phyloP scores from a whole-genome alignment of 768 basidiomycete genomes.

The Ephemerocybe angulata region DNA sequence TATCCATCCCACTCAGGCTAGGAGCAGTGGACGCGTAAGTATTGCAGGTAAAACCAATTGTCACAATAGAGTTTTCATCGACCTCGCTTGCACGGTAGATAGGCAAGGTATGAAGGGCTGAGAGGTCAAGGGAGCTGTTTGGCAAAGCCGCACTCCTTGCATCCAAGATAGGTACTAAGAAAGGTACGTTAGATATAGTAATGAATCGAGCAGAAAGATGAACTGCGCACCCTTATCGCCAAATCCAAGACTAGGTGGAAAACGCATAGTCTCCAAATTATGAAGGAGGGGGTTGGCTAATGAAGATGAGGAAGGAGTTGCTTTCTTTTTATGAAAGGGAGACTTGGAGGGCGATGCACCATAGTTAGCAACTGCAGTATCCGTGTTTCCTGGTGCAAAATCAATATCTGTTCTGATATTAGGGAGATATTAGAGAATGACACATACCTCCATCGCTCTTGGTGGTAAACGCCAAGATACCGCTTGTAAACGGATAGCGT shows the following conservation, averaged over 20 bases:
- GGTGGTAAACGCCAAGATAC: background rate
- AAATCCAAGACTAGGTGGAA: background rate
- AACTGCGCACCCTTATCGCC: background rate
- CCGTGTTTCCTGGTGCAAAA: background rate
- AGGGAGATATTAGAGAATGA: background rate
- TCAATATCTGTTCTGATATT: background rate
- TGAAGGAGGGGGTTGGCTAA: background rate
- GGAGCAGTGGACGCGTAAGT: background rate
- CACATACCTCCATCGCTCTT: background rate
- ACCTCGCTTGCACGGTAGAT: background rate
- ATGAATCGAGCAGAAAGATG: background rate
- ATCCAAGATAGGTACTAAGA: background rate
- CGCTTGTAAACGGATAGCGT: background rate
- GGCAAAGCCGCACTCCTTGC: background rate
- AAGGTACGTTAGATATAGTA: background rate
- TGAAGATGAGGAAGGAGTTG: background rate
- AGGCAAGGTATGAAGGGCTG: background rate
- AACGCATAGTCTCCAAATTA: background rate
- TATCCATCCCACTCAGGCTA: background rate
- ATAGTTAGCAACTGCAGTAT: background rate
- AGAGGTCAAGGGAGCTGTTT: background rate
- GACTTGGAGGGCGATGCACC: background rate
- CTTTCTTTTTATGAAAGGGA: background rate
- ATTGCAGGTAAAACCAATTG: background rate
- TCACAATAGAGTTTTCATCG: background rate